phyloP scores from a whole-genome alignment of 805 yeast genomes.

The Pichia heedii region DNA sequence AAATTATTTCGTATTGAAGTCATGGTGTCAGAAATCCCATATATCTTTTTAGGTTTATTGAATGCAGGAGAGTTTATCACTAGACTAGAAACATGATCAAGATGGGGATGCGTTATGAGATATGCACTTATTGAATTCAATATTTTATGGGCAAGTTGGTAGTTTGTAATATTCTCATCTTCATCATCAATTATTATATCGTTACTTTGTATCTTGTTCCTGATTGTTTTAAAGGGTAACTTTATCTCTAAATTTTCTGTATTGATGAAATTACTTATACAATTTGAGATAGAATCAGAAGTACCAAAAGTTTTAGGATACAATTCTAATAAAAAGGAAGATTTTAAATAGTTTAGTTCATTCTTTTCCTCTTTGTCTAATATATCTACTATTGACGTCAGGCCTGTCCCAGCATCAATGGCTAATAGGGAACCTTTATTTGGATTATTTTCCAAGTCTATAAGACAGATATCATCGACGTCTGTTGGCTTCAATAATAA shows the following conservation, averaged over 20 bases:
- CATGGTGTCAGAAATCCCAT: slow-evolving; percentile 47
- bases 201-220: not conserved
- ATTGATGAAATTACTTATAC: not conserved
- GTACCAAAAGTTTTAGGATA: slow-evolving; percentile 8
- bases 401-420: slow-evolving; percentile 76
- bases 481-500: slow-evolving; percentile 51
- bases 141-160: slow-evolving; percentile 14
- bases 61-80: slow-evolving; percentile 63
- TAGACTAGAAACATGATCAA: slow-evolving; percentile 69
- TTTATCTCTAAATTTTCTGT: not conserved
- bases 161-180: not conserved
- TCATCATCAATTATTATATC: not conserved
- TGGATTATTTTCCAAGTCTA: slow-evolving; percentile 17
- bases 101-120: slow-evolving; percentile 72
- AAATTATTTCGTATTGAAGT: slow-evolving; percentile 43
- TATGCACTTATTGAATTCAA: slow-evolving; percentile 33
- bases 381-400: slow-evolving; percentile 42
- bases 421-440: slow-evolving; percentile 36
- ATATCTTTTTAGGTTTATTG: slow-evolving; percentile 31
- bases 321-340: slow-evolving; percentile 10
- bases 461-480: slow-evolving; percentile 30
- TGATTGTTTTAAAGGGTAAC: not conserved
- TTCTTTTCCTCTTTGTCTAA: slow-evolving; percentile 6
- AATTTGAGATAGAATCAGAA: not conserved
- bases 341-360: not conserved